Conservation (phyloP, 129 eudicot species). For the Scalesia atractyloides region DNA sequence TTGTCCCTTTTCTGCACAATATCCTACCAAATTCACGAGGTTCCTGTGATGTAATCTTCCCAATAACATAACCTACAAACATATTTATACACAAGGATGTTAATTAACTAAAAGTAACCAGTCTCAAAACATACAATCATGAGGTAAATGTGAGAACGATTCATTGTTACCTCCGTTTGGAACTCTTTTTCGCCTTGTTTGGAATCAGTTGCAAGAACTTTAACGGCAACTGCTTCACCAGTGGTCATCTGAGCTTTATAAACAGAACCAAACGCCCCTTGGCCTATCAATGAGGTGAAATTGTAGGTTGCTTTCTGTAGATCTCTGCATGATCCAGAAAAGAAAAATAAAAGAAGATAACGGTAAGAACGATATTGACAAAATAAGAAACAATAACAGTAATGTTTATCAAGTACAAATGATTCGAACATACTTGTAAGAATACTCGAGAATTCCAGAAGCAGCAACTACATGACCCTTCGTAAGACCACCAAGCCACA, state of each 20-base stretch:
- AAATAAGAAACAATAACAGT: conserved; percentile 9
- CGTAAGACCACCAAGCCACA: conserved; percentile 72
- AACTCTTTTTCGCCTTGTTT: conserved; percentile 97
- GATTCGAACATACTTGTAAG: conserved; percentile 70
- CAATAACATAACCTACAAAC: conserved; percentile 76
- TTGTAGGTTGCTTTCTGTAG: conserved; percentile 88
- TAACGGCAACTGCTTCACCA: conserved; percentile 95
- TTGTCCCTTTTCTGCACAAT: conserved; percentile 92
- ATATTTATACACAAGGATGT: conserved; percentile 3
- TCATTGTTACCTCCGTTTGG: conserved; percentile 71
- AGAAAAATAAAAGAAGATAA: conserved; percentile 1
- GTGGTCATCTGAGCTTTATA: conserved; percentile 94
- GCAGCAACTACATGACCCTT: conserved; percentile 74
- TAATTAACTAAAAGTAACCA: conserved; percentile 4
- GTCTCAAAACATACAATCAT: conserved; percentile 4
- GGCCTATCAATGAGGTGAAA: conserved; percentile 89
- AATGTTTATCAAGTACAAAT: not conserved
- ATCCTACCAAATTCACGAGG: conserved; percentile 97
- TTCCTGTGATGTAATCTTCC: conserved; percentile 97
- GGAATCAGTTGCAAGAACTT: conserved; percentile 97
- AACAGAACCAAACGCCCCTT: conserved; percentile 97
- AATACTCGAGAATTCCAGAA: conserved; percentile 86
- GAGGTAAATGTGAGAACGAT: conserved; percentile 10
- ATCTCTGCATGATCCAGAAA: conserved; percentile 59
- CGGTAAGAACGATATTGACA: conserved; percentile 4